Base-by-base conservation (phyloP, 1,284 basidiomycete genomes). In the Psilocybe mexicana region DNA sequence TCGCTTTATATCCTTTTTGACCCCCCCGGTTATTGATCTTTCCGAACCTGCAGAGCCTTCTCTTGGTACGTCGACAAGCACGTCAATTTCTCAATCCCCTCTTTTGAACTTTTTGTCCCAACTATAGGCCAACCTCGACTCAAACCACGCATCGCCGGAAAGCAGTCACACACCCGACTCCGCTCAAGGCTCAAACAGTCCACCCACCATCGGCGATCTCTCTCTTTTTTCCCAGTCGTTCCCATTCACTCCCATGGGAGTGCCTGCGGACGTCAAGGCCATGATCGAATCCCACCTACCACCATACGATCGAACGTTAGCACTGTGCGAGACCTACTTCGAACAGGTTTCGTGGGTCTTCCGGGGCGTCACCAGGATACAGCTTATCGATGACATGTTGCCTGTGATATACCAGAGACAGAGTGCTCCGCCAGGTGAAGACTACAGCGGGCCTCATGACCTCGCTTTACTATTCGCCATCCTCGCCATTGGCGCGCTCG, bases 381-480 rank as follows among this genome's bases (percentile, higher is more conserved):
- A 88, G 67, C 71, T 86, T 23, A 65, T 78, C 23, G 76, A 80
- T 28, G 85, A 87, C 50, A 81, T 86, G 71, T 64, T 88, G 7
- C 77, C 73, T 4, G 67, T 65, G 10, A 70, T 76, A 1, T 78
- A 76, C 60, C 58, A 66, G 25, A 65, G 62, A 28, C 51, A 60
- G 28, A 25, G 47, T 5, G 46, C 63, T 0, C 49, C 60, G 2
- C 54, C 33, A 18, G 66, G 58, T 44, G 73, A 69, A 52, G 72
- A 77, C n/a, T 80, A 77, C 54, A 70, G 63, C 3, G 70, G 74
- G 8, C 78, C 79, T 0, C 84, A 84, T 54, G 79, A 81, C 44
- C 77, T 89, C 2, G 81, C 85, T 1, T 69, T 88, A 11, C 71
- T 89, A 25, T 86, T 88, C 63, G 76, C 85, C 53, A 70, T 90